Conservation (phyloP, 73 alveolate species). For the Paraurostyla sp. region DNA sequence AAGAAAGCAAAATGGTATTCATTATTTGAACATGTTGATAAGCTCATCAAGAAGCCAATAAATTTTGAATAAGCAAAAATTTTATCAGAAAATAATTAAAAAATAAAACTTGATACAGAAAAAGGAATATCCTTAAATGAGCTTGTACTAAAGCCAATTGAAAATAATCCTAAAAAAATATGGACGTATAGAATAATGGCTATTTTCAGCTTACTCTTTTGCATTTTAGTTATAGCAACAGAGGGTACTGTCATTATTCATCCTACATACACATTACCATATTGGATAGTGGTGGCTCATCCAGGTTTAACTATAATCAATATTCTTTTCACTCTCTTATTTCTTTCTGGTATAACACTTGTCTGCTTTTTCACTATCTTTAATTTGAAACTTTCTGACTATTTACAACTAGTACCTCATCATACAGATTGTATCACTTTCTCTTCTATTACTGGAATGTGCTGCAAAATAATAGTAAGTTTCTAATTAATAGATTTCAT, state of each 20-base stretch:
- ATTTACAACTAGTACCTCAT: slow-evolving; percentile 56
- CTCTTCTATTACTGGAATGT: slow-evolving; percentile 49
- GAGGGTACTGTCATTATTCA: background rate
- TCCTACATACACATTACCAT: slow-evolving; percentile 9
- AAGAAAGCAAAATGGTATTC: slow-evolving; percentile 68
- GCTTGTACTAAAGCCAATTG: background rate
- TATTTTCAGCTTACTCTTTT: background rate
- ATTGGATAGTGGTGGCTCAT: slow-evolving; percentile 26
- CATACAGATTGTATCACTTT: slow-evolving; percentile 74
- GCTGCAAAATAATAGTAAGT: slow-evolving; percentile 64
- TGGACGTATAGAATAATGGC: background rate
- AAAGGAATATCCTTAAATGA: background rate
- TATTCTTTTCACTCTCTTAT: background rate
- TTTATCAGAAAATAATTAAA: background rate
- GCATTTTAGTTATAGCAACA: slow-evolving; percentile 24
- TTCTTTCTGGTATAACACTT: slow-evolving; percentile 2
- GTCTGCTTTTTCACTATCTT: slow-evolving; percentile 59
- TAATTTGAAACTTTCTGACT: slow-evolving; percentile 58
- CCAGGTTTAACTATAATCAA: background rate
- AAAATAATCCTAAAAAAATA: slow-evolving; percentile 16
- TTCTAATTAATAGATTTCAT: background rate
- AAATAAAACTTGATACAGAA: background rate
- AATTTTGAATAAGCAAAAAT: background rate
- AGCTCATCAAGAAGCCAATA: slow-evolving; percentile 6
- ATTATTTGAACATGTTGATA: slow-evolving; percentile 13